Evolutionary conservation across 2,329 filamentous ascomycete species (phyloP).

Genomic region (Hymenoscyphus fraxineus): DNA sequence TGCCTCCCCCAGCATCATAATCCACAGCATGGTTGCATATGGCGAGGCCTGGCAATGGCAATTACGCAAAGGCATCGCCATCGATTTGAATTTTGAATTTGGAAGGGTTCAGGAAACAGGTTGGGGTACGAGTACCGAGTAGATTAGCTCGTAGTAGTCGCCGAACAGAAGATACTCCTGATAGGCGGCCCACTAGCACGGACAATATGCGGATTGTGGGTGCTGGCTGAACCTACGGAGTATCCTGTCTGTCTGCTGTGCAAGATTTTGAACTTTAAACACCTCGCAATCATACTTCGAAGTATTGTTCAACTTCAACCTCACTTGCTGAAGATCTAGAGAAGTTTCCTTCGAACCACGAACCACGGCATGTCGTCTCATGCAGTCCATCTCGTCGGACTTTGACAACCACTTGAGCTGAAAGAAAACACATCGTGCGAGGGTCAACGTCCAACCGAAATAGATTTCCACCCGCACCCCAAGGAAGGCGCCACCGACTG

Average conservation of each 20-base stretch:
- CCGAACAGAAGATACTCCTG: background rate
- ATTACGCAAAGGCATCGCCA: constrained; percentile 5
- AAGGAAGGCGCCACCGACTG: background rate
- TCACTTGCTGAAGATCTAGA: constrained; percentile 2
- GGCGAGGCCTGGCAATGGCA: background rate
- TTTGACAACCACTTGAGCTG: constrained; percentile 6
- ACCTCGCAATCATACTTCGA: background rate
- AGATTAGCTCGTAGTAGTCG: background rate
- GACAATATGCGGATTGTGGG: constrained; percentile 5
- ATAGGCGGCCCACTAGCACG: constrained; percentile 4
- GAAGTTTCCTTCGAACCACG: background rate
- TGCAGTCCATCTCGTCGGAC: background rate
- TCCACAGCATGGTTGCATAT: background rate
- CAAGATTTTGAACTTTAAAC: constrained; percentile 1
- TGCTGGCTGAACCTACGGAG: background rate
- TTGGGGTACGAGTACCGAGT: background rate
- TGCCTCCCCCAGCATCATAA: constrained; percentile 1
- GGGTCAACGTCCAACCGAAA: constrained; percentile 8
- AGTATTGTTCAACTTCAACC: no score
- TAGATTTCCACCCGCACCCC: constrained; percentile 6
- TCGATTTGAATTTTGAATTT: background rate
- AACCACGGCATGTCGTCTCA: background rate
- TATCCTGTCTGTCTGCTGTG: no score
- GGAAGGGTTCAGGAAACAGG: constrained; percentile 1
- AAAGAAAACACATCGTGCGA: background rate